phyloP scores from a whole-genome alignment of 257 asterid species.

The Capsicum chinense region DNA sequence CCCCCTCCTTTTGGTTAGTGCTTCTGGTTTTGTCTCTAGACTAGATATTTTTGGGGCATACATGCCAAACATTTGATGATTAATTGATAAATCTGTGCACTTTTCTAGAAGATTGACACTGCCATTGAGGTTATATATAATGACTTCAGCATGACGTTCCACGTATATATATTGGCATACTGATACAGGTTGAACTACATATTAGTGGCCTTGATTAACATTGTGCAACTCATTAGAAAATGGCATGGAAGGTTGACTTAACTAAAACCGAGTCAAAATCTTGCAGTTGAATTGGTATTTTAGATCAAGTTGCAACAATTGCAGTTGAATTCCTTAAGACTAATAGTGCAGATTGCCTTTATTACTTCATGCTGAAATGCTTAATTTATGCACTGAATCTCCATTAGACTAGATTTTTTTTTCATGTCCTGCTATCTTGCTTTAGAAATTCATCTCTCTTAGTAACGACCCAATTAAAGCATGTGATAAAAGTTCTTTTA shows the following conservation, averaged over 20 bases:
- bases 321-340: background rate
- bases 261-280: background rate
- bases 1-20: slow-evolving; percentile 89
- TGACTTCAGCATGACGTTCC: background rate
- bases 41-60: slow-evolving; percentile 8
- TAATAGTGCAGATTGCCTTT: slow-evolving; percentile 13
- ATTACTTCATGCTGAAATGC: slow-evolving; percentile 7
- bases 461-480: background rate
- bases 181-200: background rate
- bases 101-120: slow-evolving; percentile 14
- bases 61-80: slow-evolving; percentile 2
- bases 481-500: slow-evolving; percentile 4
- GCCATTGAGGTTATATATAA: background rate
- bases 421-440: background rate
- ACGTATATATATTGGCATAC: background rate
- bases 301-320: slow-evolving; percentile 17
- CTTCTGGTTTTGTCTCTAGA: slow-evolving; percentile 28
- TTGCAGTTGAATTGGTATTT: slow-evolving; percentile 12
- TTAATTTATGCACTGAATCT: background rate
- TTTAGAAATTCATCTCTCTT: slow-evolving; percentile 25
- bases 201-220: background rate
- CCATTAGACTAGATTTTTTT: slow-evolving; percentile 1
- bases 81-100: slow-evolving; percentile 3
- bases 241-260: slow-evolving; percentile 22
- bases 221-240: background rate